Base-by-base conservation (phyloP, 495 filamentous ascomycete genomes). In the Hypoxylon subgilvum region DNA sequence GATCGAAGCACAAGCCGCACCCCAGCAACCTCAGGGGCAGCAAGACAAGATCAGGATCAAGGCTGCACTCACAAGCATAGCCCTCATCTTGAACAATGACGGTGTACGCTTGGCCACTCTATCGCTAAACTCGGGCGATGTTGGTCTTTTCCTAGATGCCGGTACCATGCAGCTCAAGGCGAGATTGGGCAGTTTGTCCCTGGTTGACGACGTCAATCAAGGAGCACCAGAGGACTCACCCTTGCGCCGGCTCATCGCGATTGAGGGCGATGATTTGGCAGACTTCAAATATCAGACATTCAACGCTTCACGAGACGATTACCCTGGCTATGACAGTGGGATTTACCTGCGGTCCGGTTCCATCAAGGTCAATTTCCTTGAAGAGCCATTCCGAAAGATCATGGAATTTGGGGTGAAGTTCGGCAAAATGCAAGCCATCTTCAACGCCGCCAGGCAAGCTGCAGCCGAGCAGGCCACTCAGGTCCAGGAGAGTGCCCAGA, bases 401-500 rank as follows among this genome's bases (percentile, higher is more conserved):
- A 90, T 97, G 73, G 89, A 96, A 66, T 98, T 97, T 73, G 78
- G 91, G 22, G 90, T 98, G 64, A 98, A 98, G 62, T 98, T 98
- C 66, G 94, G 94, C 52, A 96, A 96, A 74, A 98, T 98, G 94
- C 94, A 97, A 72, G 92, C 94, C 18, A 92, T 98, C 40, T 97
- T 96, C 80, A 97, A 98, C 70, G 93, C 94, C 14, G 94, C 94
- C 16, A 85, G 95, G 18, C 90, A 92, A 72, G 94, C 94, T 43
- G 94, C 94, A 12, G 89, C 92, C 17, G 92, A 89, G 53, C 92
- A 96, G 70, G 94, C 94, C 6, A 94, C 82, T 41, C 90, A 97
- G 69, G 80, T 98, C 8, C 93, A 97, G 65, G 86, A 97, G 62
- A 91, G 85, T 68, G 88, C 88, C 3, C 88, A 85, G 61, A 89